Base-by-base conservation (phyloP, 73 alveolate genomes). In the Uronychia binucleata region DNA sequence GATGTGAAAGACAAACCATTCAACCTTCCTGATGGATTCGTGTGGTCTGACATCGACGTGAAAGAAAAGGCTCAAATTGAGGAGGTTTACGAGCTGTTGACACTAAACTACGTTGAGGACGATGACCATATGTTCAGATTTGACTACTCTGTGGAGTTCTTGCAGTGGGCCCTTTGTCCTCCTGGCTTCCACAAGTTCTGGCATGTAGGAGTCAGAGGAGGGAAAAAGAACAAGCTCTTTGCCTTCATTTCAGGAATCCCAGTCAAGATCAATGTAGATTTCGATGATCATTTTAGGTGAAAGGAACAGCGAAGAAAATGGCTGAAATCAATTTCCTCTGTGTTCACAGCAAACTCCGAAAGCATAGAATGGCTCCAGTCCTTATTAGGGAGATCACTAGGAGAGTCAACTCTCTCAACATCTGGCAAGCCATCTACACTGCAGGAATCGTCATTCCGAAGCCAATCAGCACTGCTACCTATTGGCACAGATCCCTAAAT, bases 161-260 rank as follows among this genome's bases (percentile, higher is more conserved):
- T 97, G 59, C 91, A 95, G 86, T 97, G 99, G 99, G 98, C 97
- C 57, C 88, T 97, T 30, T 78, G 92, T 13, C 96, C 98, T n/a
- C 98, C 98, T 1, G 97, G 94, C 1, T 86, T 90, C 90, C 30
- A 85, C 30, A 82, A 87, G 77, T 97, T 94, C 30, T 96, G 98
- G 98, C 78, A 89, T 46, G 84, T 96, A 13, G 97, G 98, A 0
- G 99, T 97, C 26, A 77, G 95, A 32, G 92, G 57, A 74, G 86
- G 85, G 29, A 90, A 88, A 57, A 93, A 82, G 57, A 93, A 96
- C 60, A 95, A 95, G 87, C 94, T 98, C 88, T 96, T 97, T 32
- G 99, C 99, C 34, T 98, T 98, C 82, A 97, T 98, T 60, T 91
- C 99, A 0, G 99, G 99, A 31, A 96, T 97, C 80, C 99, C 99